Percentiles rank a stretch among this genome's conserved stretches.
Conservation (phyloP, 306 rosid species). For the Castanea mollissima region DNA sequence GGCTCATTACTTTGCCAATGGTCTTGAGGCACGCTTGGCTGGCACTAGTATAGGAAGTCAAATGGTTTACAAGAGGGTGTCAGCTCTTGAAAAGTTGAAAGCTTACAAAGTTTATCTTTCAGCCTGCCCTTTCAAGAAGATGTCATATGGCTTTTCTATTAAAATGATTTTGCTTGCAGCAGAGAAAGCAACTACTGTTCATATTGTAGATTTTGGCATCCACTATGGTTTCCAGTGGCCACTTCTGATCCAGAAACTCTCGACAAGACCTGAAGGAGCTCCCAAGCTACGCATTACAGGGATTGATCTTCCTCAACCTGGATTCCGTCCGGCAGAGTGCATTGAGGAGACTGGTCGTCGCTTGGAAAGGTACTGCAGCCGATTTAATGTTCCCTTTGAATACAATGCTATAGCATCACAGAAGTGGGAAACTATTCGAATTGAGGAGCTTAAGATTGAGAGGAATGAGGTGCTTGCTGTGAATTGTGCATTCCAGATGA, state of each 20-base stretch:
- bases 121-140: conserved; percentile 53
- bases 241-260: conserved; percentile 46
- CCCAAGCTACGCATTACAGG: conserved; percentile 56
- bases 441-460: conserved; percentile 3
- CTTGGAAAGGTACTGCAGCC: conserved; percentile 39
- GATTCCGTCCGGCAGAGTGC: conserved; percentile 70
- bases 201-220: conserved; percentile 70
- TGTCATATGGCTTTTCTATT: conserved; percentile 38
- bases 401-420: conserved; percentile 33
- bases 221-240: conserved; percentile 82
- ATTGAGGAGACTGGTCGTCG: conserved; percentile 73
- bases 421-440: neutral
- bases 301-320: conserved; percentile 71
- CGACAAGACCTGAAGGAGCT: conserved; percentile 47
- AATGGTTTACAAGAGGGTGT: conserved; percentile 5
- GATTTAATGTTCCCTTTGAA: conserved; percentile 67
- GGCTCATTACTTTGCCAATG: conserved; percentile 63
- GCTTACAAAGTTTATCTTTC: conserved; percentile 48
- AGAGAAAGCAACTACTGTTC: conserved; percentile 43
- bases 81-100: conserved; percentile 52
- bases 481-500: neutral
- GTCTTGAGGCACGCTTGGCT: conserved; percentile 58
- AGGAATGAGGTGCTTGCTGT: neutral
- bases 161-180: conserved; percentile 37
- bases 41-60: conserved; percentile 38